These are phyloP conservation scores for Cubamyces lactineus DNA, from an alignment of 768 basidiomycete genomes.

Conservation along the genomic window DNA sequence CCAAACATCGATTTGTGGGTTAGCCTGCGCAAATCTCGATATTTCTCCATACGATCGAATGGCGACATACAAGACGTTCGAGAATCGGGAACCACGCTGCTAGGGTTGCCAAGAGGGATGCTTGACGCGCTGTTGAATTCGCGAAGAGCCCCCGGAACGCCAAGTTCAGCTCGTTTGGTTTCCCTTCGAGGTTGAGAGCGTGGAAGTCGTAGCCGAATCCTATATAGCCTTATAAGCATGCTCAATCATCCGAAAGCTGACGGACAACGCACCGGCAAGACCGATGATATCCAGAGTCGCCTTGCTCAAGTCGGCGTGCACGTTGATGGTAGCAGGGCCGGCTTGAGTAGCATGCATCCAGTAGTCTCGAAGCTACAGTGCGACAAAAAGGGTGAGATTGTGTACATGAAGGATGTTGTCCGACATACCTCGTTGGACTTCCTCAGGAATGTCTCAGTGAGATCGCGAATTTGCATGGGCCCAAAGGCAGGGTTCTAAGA, in stretches of 20 bases:
- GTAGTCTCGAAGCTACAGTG: constrained; percentile 8
- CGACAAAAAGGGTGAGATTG: neutral
- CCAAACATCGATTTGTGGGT: neutral
- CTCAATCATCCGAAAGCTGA: neutral
- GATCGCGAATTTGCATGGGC: constrained; percentile 55
- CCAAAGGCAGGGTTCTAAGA: constrained; percentile 69
- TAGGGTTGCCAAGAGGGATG: neutral
- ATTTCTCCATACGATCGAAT: neutral
- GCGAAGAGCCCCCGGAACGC: constrained; percentile 34
- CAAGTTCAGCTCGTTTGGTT: constrained; percentile 35
- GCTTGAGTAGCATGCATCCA: constrained; percentile 15
- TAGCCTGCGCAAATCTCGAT: neutral
- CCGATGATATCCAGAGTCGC: constrained; percentile 47
- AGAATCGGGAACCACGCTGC: constrained; percentile 23
- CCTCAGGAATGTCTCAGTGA: constrained; percentile 58
- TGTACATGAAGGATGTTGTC: neutral
- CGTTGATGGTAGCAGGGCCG: constrained; percentile 32
- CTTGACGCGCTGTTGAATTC: neutral
- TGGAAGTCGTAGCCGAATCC: constrained; percentile 42
- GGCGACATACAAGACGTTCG: constrained; percentile 24
- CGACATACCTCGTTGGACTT: constrained; percentile 52
- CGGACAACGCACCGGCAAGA: constrained; percentile 36
- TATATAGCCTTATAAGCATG: constrained; percentile 2
- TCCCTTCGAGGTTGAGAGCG: constrained; percentile 32
- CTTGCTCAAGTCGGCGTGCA: constrained; percentile 37